Base-by-base conservation (phyloP, 768 basidiomycete species). In the Podaxis sp. region DNA sequence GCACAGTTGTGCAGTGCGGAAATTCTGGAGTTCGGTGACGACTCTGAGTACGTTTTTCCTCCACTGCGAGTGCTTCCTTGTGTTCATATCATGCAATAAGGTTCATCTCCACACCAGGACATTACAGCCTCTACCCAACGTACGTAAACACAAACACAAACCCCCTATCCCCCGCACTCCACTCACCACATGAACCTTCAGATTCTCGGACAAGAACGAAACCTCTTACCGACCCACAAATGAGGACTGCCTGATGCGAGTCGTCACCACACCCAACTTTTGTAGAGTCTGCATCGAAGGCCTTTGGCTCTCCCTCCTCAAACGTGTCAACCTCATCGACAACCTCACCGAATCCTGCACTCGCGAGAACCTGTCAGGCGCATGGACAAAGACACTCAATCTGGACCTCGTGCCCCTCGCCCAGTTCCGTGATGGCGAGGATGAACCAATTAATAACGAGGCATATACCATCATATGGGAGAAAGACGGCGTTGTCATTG, bases 191-290 rank as follows among this genome's bases (percentile, higher is more conserved):
- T 46, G 19, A 19, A n/a, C 57, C 15, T 60, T 53, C 49, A 90
- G 89, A 19, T 91, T 81, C 69, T 89, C 87, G 0, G 78, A 86
- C 37, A 71, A 76, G 41, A 90, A 92, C 67, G 71, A 72, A 56
- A 91, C 88, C 0, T 81, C 83, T 2, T 93, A 89, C 73, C 83
- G 91, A n/a, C 91, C 91, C 3, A 93, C 91, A 2, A 90, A 91
- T 65, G 86, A 90, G 63, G 88, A 86, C 71, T 93, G 91, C 70
- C 83, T 93, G 52, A 93, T 93, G 91, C 89, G 91, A 46, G 75
- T 76, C 57, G 86, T 91, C 46, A 85, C 82, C 29, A 79, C 82
- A 0, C 86, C 89, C 59, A 83, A 88, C 68, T 89, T 93, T 70
- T 93, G 91, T 79, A 84, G 79, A 65, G 86, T 84, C 55, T 93